Evolutionary conservation across 2,329 filamentous ascomycete genomes (phyloP), one percentile per base, ranked within the genome.

Genomic region (Cladophialophora chaetospira): DNA sequence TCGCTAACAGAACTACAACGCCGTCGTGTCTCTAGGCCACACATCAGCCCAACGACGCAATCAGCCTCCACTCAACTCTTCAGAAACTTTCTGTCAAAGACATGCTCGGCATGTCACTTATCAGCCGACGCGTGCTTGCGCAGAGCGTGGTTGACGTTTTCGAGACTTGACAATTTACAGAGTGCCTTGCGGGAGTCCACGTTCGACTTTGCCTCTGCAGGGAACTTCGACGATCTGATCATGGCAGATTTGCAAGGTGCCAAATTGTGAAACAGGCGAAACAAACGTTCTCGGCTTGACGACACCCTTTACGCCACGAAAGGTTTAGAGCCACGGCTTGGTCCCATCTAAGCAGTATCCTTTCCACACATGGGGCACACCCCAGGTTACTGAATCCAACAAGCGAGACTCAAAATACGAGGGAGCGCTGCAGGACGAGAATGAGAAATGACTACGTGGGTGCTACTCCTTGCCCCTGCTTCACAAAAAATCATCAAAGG

Each of bases 381-480:
- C 42, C 42, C 42, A 21, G 23, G 42, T 15, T 44, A 23, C 28
- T 25, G 48, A 48, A 53, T 55, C 47, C 53, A 48, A 53, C 35
- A 42, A 50, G 53, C 36, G 53, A 56, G 52, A 42, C 40, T 38
- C 52, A 48, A 28, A 13, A 26, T 45, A 35, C 26, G 26, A 33
- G 36, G 38, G n/a, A 17, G n/a, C 31, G 33, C 17, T 29, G 48
- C 36, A 44, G 36, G 40, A 17, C 17, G 44, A 43, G 23, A 15
- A n/a, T n/a, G n/a, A n/a, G n/a, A n/a, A n/a, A n/a, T n/a, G 25
- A 45, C 23, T 17, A 45, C 33, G 38, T 26, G 19, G 21, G 49
- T 33, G 31, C 17, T n/a, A n/a, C 49, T 52, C 58, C 58, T 40
- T 55, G 33, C 55, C 48, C 46, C 49, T 58, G 51, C 45, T 31